These are phyloP conservation scores for Jatropha podagrica DNA, from an alignment of 441 rosid genomes.

Conservation along the genomic window DNA sequence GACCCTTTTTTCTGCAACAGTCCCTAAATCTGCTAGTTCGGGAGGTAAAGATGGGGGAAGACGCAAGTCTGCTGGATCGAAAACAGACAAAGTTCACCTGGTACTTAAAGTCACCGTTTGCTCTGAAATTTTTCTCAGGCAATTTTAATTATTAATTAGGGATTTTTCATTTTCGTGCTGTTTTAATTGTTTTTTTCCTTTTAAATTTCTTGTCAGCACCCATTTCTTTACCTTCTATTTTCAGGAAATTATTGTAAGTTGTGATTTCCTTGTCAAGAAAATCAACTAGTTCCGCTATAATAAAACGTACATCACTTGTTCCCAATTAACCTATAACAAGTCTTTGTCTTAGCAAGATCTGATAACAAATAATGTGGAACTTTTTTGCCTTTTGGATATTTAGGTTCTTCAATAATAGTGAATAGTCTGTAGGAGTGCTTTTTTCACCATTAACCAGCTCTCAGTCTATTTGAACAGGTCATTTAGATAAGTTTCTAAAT, in stretches of 20 bases:
- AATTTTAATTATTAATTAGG: neutral
- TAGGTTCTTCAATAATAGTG: neutral
- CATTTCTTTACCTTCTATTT: neutral
- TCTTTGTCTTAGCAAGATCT: neutral
- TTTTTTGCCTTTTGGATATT: neutral
- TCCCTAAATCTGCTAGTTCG: constrained; percentile 61
- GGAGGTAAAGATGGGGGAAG: constrained; percentile 62
- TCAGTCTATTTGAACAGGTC: neutral
- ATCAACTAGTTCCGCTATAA: no score
- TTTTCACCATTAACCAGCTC: neutral
- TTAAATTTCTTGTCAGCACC: constrained; percentile 8
- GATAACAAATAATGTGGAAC: neutral
- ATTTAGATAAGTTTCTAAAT: neutral
- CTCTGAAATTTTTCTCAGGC: neutral
- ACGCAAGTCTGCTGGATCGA: constrained; percentile 72
- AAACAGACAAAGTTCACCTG: constrained; percentile 86
- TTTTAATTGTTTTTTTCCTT: neutral
- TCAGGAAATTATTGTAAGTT: neutral
- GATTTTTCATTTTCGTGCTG: neutral
- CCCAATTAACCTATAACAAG: neutral
- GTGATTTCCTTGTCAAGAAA: no score
- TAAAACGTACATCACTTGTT: no score
- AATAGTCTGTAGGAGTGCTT: neutral
- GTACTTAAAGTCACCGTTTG: constrained; percentile 35
- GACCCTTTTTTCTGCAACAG: constrained; percentile 81